These are phyloP conservation scores for Gaertneriomyces semiglobifer DNA, from an alignment of 192 early-diverging fungal genomes.

Conservation along the genomic window DNA sequence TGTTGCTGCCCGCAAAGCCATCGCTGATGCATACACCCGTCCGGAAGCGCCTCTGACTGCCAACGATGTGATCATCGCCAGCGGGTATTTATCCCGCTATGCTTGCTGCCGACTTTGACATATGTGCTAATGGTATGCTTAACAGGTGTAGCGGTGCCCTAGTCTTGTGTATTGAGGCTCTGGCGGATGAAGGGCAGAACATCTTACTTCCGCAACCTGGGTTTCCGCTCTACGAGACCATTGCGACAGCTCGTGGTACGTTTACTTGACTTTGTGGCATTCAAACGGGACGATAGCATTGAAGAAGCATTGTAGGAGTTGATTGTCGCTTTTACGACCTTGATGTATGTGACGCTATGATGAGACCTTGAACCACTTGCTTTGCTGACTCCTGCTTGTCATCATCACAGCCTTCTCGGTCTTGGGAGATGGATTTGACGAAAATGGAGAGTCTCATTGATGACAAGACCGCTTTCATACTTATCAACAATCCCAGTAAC, in stretches of 20 bases:
- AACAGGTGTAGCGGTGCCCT: conserved; percentile 35
- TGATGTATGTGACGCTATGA: conserved; percentile 9
- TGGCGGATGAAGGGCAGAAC: conserved; percentile 78
- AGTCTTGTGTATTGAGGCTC: conserved; percentile 47
- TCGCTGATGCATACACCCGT: conserved; percentile 66
- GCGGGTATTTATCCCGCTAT: conserved; percentile 41
- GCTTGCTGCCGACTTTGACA: neutral
- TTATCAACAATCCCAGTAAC: conserved; percentile 85
- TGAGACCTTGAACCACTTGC: neutral
- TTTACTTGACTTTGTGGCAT: neutral
- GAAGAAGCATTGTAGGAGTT: conserved; percentile 36
- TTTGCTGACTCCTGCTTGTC: neutral
- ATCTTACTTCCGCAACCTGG: conserved; percentile 82
- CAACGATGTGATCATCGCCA: conserved; percentile 75
- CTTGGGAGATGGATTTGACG: conserved; percentile 81
- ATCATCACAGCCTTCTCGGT: conserved; percentile 58
- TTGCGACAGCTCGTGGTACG: conserved; percentile 64
- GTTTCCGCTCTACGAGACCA: conserved; percentile 81
- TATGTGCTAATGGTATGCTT: neutral
- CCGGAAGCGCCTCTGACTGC: conserved; percentile 69
- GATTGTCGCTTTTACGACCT: conserved; percentile 79
- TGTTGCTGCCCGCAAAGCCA: conserved; percentile 63
- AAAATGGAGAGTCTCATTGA: conserved; percentile 80
- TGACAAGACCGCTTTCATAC: conserved; percentile 70
- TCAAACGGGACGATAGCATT: neutral